Evolutionary conservation across 2,329 filamentous ascomycete genomes (phyloP).

Genomic region (Calonectria fujianensis): DNA sequence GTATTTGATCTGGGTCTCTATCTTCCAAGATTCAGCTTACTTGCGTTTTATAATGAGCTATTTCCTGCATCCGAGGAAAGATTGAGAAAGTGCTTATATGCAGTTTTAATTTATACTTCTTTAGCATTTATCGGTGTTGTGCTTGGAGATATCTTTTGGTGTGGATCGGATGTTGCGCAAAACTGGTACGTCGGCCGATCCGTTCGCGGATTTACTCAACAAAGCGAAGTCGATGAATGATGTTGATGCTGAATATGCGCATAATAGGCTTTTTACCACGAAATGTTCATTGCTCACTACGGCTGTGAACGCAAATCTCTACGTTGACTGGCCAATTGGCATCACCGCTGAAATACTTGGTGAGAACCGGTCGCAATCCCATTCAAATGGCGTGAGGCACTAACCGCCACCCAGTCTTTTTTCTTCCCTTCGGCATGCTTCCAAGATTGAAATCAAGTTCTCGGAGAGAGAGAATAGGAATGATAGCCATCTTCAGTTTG

Average conservation of each 20-base stretch:
- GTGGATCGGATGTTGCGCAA: background rate
- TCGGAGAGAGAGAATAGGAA: background rate
- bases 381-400: background rate
- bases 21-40: background rate
- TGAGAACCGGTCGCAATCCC: background rate
- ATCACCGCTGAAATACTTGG: background rate
- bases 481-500: background rate
- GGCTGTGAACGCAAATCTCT: background rate
- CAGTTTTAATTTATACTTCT: background rate
- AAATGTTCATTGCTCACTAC: background rate
- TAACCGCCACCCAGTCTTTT: background rate
- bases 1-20: conserved; percentile 8
- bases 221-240: too few species aligned
- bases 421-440: conserved; percentile 4
- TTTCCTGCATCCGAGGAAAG: background rate
- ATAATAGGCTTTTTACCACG: background rate
- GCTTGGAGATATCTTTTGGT: background rate
- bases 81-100: background rate
- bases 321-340: background rate
- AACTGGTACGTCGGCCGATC: background rate
- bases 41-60: conserved; percentile 9
- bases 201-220: too few species aligned
- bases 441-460: background rate
- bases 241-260: background rate
- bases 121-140: background rate